Evolutionary conservation across 2,329 filamentous ascomycete species (phyloP).

Genomic region (Venturia pyrina): DNA sequence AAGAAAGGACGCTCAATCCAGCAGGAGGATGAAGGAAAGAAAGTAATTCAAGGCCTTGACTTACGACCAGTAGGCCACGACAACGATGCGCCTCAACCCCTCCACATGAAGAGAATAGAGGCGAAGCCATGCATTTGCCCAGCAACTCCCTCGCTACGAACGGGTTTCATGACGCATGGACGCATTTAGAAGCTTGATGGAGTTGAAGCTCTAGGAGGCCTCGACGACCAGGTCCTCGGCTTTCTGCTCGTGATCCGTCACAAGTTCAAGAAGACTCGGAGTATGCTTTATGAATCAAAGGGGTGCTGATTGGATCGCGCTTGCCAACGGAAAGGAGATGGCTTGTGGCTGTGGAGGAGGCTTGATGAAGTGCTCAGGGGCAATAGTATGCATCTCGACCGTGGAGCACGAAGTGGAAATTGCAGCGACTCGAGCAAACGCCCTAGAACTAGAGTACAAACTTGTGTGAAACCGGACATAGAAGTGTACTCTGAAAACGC

Average conservation of each 20-base stretch:
- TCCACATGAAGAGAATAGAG: not conserved
- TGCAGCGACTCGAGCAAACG: not conserved
- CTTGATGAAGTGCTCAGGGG: not conserved
- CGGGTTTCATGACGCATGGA: not conserved
- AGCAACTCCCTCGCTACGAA: too few species aligned
- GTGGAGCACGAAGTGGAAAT: too few species aligned
- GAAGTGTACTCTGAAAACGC: too few species aligned
- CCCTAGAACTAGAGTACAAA: not conserved
- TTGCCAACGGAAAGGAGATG: too few species aligned
- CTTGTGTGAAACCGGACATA: too few species aligned
- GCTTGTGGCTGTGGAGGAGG: not conserved
- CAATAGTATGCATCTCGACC: not conserved
- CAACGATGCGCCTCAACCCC: not conserved
- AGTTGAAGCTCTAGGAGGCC: too few species aligned
- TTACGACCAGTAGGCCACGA: too few species aligned
- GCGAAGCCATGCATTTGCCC: not conserved
- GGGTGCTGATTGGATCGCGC: not conserved
- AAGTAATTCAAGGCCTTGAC: too few species aligned
- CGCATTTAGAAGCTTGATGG: too few species aligned
- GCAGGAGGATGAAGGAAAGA: too few species aligned
- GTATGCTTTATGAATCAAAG: not conserved
- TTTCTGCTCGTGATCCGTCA: not conserved
- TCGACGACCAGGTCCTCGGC: too few species aligned
- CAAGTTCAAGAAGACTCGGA: not conserved
- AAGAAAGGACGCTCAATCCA: not conserved